phyloP scores from a whole-genome alignment of 345 rosid species.

The Eucalyptus brandiana region DNA sequence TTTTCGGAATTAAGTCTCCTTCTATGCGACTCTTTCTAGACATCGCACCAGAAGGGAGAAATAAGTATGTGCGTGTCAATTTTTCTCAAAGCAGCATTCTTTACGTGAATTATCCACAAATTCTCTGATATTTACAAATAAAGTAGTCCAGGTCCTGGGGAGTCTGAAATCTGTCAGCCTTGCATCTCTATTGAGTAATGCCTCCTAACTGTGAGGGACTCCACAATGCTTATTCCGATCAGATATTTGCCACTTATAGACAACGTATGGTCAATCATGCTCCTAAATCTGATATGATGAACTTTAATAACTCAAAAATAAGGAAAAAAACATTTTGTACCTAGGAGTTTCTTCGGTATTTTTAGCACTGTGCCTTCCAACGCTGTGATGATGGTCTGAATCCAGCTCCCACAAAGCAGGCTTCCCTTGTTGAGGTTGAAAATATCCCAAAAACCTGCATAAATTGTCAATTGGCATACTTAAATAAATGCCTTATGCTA shows the following conservation, averaged over 20 bases:
- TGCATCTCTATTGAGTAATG: background rate
- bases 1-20: background rate
- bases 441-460: slow-evolving; percentile 89
- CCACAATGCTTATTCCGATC: background rate
- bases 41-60: background rate
- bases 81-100: background rate
- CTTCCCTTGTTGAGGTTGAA: slow-evolving; percentile 87
- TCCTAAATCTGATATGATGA: background rate
- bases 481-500: background rate
- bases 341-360: slow-evolving; percentile 26
- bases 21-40: background rate
- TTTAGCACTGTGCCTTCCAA: slow-evolving; percentile 34
- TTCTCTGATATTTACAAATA: background rate
- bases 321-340: slow-evolving; percentile 7
- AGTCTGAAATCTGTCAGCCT: background rate
- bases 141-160: background rate
- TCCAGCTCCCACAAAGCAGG: slow-evolving; percentile 92
- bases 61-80: background rate
- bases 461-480: background rate
- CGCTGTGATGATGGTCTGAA: slow-evolving; percentile 74
- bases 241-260: background rate
- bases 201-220: background rate
- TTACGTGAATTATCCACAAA: background rate
- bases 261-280: background rate
- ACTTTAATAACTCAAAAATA: background rate